Percentiles rank a stretch among this genome's conserved stretches.
phyloP scores from a whole-genome alignment of 768 basidiomycete genomes.

The Arthromyces matolae region DNA sequence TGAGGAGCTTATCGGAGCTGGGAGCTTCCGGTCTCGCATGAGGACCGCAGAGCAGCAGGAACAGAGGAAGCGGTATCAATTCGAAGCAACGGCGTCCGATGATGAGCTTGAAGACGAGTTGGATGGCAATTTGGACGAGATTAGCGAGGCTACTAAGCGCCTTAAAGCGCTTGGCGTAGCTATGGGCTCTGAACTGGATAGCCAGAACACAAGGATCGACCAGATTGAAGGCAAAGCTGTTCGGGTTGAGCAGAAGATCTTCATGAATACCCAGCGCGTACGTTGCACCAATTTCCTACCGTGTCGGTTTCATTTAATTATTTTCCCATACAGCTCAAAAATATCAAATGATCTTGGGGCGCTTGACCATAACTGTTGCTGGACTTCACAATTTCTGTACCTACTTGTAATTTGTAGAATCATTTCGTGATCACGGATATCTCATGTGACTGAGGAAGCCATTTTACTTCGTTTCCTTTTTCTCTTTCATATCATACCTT shows the following conservation, averaged over 20 bases:
- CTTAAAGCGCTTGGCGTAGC: constrained; percentile 76
- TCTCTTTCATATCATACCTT: too few relatives aligned
- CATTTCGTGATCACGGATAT: constrained; percentile 16
- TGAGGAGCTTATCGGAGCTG: constrained; percentile 39
- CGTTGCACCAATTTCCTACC: constrained; percentile 17
- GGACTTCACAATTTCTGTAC: not conserved
- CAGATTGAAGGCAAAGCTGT: constrained; percentile 77
- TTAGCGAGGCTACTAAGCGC: constrained; percentile 69
- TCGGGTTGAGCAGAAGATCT: constrained; percentile 68
- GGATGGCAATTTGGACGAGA: constrained; percentile 88
- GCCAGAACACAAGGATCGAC: constrained; percentile 78
- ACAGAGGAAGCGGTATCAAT: constrained; percentile 81
- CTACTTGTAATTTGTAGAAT: not conserved
- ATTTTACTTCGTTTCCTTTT: not conserved
- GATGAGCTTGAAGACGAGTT: constrained; percentile 94
- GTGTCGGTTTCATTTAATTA: constrained; percentile 1
- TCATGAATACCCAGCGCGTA: constrained; percentile 81
- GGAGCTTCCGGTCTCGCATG: constrained; percentile 37
- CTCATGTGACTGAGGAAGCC: constrained; percentile 19
- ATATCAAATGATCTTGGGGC: constrained; percentile 40
- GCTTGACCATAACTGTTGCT: not conserved
- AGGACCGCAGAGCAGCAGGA: constrained; percentile 56
- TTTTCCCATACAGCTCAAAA: constrained; percentile 50
- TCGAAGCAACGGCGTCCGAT: constrained; percentile 86
- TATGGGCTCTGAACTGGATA: constrained; percentile 86